Evolutionary conservation across 805 yeast species (phyloP), one percentile per base, ranked within the genome.

Genomic region (Candida schatavii): DNA sequence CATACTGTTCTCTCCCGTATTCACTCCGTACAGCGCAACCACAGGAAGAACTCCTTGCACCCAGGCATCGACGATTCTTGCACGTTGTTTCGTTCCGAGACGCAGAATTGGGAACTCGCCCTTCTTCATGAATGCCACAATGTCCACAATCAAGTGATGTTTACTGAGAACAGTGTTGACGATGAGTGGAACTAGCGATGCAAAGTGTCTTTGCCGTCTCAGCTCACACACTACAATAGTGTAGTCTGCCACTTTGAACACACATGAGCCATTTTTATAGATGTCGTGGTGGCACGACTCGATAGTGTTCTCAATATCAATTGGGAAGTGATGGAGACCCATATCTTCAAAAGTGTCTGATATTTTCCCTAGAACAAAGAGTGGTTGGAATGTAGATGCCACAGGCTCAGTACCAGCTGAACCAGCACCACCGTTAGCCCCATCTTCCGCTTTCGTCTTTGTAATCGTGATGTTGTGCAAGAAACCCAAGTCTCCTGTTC

Each of bases 401-500:
- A 55, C 60, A 3, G 48, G 45, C n/a, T n/a, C n/a, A n/a, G n/a
- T n/a, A n/a, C n/a, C n/a, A 6, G 41, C 43, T 14, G 42, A 52
- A 14, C 42, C 48, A 11, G 44, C 45, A 20, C 39, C 33, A 10
- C 32, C 43, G 9, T 31, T 10, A 27, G 13, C 21, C 9, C 17
- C 15, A 10, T 23, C 43, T 2, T 23, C 31, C 67, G 80, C 43
- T 65, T 56, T 42, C 56, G 74, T 55, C 62, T 74, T 57, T 58
- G 57, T 74, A 53, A 54, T 71, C 9, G 72, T 72, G 4, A 88
- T 81, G 17, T 81, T 83, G 54, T 89, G 96, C 42, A 93, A 70
- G 58, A 93, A 93, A 0, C 99, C 99, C 28, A 93, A 68, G 56
- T 93, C 97, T 1, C 98, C 98, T 0, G 98, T 93, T 48, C 99